Percentiles rank a stretch among this genome's conserved stretches.
These are phyloP conservation scores for Globisporangium spiculum DNA, from an alignment of 352 stramenopile genomes.

Conservation along the genomic window DNA sequence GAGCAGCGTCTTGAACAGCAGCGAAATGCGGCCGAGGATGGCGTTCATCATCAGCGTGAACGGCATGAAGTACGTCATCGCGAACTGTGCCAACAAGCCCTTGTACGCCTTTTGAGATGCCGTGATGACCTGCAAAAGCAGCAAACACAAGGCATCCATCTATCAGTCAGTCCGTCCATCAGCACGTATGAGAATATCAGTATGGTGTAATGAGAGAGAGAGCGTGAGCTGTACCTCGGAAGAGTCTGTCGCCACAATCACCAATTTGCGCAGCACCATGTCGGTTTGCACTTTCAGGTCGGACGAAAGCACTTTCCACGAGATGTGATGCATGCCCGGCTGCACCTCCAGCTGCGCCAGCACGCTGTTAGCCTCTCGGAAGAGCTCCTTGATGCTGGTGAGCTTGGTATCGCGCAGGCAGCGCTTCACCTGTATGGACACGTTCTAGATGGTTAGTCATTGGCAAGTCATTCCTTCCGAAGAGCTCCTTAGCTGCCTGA, in stretches of 20 bases:
- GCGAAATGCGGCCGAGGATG: conserved; percentile 56
- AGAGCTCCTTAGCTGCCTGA: neutral
- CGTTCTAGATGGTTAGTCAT: neutral
- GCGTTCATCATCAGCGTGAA: conserved; percentile 80
- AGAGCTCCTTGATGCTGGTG: conserved; percentile 31
- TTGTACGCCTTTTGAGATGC: conserved; percentile 79
- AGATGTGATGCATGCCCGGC: conserved; percentile 60
- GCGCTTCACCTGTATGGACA: conserved; percentile 51
- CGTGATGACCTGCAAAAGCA: conserved; percentile 30
- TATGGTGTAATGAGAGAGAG: neutral
- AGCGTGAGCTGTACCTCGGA: conserved; percentile 24
- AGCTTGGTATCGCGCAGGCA: conserved; percentile 47
- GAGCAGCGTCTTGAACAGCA: conserved; percentile 64
- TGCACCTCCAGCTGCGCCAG: conserved; percentile 46
- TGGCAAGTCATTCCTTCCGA: neutral
- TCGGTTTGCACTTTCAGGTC: conserved; percentile 63
- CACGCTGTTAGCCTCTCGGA: conserved; percentile 37
- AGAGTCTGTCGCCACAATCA: conserved; percentile 23
- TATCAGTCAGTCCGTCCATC: neutral
- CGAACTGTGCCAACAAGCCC: conserved; percentile 67
- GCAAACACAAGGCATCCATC: neutral
- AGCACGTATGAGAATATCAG: neutral
- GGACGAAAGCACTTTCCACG: conserved; percentile 64
- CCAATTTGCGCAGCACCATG: conserved; percentile 41
- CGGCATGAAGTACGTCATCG: conserved; percentile 88